Base-by-base conservation (phyloP, 164 flowering plant species). In the Umbilicus rupestris region DNA sequence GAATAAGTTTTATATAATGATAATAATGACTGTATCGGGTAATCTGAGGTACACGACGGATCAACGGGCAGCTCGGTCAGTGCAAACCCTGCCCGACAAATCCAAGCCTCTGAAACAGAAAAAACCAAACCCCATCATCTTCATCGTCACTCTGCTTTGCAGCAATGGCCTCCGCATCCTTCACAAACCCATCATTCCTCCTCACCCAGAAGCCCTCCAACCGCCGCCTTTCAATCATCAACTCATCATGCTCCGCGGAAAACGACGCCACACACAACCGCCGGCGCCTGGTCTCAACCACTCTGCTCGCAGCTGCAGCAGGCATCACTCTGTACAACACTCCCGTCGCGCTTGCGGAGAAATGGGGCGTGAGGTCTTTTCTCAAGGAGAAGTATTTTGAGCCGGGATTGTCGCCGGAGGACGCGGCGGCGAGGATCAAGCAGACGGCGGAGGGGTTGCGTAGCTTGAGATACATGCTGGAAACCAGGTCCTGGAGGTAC, bases 381-480 rank as follows among this genome's bases (percentile, higher is more conserved):
- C 7, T 87, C 0, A 50, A 35, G 77, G 96, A 90, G 37, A 66
- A 69, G 17, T 90, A 74, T 64, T 90, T 90, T 55, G 78, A 81
- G 68, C 96, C 93, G 0, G 90, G 87, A 11, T 74, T 92, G 57
- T 85, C 98, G 1, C 92, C 92, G 14, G 96, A 90, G 63, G 95
- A 88, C 37, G 84, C 98, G 19, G 89, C 65, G 47, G 90, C 86
- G 1, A 75, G 96, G 58, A 92, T 92, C 65, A 73, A 73, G 67
- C 90, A 92, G 62, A 92, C 95, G 1, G 84, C 93, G 0, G 86
- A 92, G 68, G 96, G 98, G 20, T 69, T 92, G 24, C 92, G 83
- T 62, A 76, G 83, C 70, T 66, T 90, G 33, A 80, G 93, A 70
- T 75, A 80, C n/a, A 92, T 92, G 98, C 24, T 92, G 66, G 96